Conservation (phyloP, 2,329 filamentous ascomycete genomes). For the Geosmithia flava region DNA sequence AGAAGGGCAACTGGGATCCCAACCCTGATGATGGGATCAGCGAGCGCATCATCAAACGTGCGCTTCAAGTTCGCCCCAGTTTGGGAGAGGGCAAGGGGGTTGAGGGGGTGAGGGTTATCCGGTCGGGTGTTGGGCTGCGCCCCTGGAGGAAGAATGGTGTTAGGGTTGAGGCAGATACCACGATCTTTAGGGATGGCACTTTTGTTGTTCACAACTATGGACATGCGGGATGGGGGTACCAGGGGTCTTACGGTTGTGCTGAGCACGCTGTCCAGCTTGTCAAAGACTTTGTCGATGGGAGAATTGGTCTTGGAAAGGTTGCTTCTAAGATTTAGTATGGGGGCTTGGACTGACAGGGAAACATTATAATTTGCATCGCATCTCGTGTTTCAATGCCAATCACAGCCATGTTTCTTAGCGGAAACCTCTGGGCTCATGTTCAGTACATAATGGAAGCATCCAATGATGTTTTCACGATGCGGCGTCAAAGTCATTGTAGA, state of each 20-base stretch:
- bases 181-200: conserved; percentile 5
- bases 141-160: conserved; percentile 58
- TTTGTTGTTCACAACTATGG: conserved; percentile 71
- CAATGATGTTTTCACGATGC: too few relatives aligned
- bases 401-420: too few relatives aligned
- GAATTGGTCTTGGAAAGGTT: too few relatives aligned
- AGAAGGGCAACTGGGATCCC: conserved; percentile 61
- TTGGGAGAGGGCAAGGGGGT: conserved; percentile 50
- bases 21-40: conserved; percentile 62
- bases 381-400: too few relatives aligned
- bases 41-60: conserved; percentile 62
- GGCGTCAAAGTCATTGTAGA: too few relatives aligned
- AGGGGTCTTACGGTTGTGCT: conserved; percentile 59
- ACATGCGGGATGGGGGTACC: conserved; percentile 68
- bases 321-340: too few relatives aligned
- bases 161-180: conserved; percentile 57
- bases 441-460: too few relatives aligned
- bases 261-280: conserved; percentile 30
- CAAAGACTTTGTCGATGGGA: too few relatives aligned
- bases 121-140: conserved; percentile 68
- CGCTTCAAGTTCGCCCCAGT: conserved; percentile 45
- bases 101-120: conserved; percentile 55
- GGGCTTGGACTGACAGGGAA: too few relatives aligned
- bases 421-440: too few relatives aligned
- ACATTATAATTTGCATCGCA: too few relatives aligned